Conservation (phyloP, 2,329 filamentous ascomycete species). For the Colletotrichum lini region DNA sequence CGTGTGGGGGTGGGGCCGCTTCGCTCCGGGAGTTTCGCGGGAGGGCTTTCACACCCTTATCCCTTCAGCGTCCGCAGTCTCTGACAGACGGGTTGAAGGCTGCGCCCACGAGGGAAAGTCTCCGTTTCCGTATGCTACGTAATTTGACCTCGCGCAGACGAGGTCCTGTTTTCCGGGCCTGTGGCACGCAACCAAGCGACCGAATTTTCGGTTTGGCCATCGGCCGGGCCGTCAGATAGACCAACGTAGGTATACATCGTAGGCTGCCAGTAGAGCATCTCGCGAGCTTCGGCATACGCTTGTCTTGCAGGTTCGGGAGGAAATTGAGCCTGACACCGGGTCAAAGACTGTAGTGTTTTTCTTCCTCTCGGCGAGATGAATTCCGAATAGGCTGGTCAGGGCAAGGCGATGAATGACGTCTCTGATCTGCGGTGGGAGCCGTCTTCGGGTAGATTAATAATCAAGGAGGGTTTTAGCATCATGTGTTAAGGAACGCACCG, state of each 20-base stretch:
- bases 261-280: neutral
- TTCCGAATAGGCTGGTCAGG: fast-evolving
- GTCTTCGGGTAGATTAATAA: neutral
- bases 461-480: neutral
- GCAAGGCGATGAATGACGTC: neutral
- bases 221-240: neutral
- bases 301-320: neutral
- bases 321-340: neutral
- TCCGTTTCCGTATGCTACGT: neutral
- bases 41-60: no score
- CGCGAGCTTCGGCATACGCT: conserved; percentile 1
- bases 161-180: neutral
- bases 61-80: no score
- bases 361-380: fast-evolving
- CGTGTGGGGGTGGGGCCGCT: no score
- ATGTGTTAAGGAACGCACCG: neutral
- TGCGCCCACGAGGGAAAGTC: no score
- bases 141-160: neutral
- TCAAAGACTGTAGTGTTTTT: neutral
- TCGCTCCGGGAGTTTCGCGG: no score
- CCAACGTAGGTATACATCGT: neutral
- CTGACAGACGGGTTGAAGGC: no score
- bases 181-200: neutral
- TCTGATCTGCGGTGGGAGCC: neutral
- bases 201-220: no score